Conservation (phyloP, 176 grass and related monocot species). For the Phragmites australis region DNA sequence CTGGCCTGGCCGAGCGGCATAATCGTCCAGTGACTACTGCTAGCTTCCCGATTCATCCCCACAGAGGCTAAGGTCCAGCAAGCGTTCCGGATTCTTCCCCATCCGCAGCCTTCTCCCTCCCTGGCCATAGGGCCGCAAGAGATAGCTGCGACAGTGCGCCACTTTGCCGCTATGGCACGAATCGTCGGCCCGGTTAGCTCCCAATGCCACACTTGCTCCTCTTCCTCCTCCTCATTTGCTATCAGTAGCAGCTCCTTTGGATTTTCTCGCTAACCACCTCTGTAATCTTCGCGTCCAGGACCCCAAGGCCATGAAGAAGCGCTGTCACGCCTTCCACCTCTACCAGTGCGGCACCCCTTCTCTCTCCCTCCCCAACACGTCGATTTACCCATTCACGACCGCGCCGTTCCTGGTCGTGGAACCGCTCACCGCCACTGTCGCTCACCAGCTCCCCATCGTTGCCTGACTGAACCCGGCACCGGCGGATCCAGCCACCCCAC, state of each 20-base stretch:
- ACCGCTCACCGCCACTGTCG: constrained; percentile 50
- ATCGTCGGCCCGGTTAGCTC: constrained; percentile 72
- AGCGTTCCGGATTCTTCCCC: no score
- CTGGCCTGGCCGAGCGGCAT: no score
- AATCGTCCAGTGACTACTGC: no score
- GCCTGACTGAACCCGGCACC: no score
- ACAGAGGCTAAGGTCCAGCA: no score
- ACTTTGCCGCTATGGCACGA: constrained; percentile 74
- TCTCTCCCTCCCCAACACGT: background rate
- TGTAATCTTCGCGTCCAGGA: constrained; percentile 60
- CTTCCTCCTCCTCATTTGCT: background rate
- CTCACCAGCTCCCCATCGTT: no score
- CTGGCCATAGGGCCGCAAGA: constrained; percentile 63
- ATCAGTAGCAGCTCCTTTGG: background rate
- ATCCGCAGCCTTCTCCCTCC: no score
- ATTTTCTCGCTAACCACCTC: constrained; percentile 34
- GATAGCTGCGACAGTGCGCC: constrained; percentile 54
- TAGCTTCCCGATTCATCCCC: no score
- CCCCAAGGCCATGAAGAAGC: constrained; percentile 93
- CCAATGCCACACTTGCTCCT: no score
- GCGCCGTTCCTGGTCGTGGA: constrained; percentile 68
- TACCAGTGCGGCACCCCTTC: constrained; percentile 51
- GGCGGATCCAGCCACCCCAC: no score
- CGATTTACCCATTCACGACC: constrained; percentile 39
- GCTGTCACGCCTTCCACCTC: constrained; percentile 80